Percentiles rank a stretch among this genome's conserved stretches.
phyloP scores from a whole-genome alignment of 1,139 yeast genomes.

The Candida sp. region DNA sequence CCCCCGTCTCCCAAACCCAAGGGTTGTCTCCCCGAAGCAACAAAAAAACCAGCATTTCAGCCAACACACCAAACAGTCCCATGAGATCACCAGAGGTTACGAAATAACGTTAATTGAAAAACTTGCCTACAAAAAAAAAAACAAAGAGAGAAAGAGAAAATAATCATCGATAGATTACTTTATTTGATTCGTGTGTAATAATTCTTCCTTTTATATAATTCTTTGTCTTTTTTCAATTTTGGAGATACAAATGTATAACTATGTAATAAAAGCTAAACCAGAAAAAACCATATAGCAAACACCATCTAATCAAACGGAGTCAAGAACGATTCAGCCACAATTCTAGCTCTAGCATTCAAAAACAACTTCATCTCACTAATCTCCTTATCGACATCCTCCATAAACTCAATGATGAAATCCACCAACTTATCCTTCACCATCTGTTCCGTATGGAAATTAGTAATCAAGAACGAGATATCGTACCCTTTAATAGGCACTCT shows the following conservation, averaged over 20 bases:
- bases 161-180: background rate
- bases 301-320: slow-evolving; percentile 63
- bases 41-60: background rate
- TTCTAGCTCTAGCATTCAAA: slow-evolving; percentile 97
- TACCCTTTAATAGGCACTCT: slow-evolving; percentile 91
- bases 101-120: background rate
- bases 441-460: slow-evolving; percentile 94
- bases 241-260: slow-evolving; percentile 4
- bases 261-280: background rate
- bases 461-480: slow-evolving; percentile 91
- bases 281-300: background rate
- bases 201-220: background rate
- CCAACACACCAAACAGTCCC: slow-evolving; percentile 1
- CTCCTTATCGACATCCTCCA: slow-evolving; percentile 99
- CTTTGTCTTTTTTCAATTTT: slow-evolving; percentile 1
- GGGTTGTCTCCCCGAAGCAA: slow-evolving; percentile 31
- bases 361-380: slow-evolving; percentile 98
- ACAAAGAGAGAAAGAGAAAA: background rate
- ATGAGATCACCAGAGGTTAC: slow-evolving; percentile 4
- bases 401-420: slow-evolving; percentile 95
- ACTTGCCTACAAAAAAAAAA: slow-evolving; percentile 5
- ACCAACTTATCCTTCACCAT: slow-evolving; percentile 96
- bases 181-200: background rate
- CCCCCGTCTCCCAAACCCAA: slow-evolving; percentile 37
- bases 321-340: slow-evolving; percentile 94